Conservation (phyloP, 495 filamentous ascomycete genomes). For the Chaetomidium leptoderma region DNA sequence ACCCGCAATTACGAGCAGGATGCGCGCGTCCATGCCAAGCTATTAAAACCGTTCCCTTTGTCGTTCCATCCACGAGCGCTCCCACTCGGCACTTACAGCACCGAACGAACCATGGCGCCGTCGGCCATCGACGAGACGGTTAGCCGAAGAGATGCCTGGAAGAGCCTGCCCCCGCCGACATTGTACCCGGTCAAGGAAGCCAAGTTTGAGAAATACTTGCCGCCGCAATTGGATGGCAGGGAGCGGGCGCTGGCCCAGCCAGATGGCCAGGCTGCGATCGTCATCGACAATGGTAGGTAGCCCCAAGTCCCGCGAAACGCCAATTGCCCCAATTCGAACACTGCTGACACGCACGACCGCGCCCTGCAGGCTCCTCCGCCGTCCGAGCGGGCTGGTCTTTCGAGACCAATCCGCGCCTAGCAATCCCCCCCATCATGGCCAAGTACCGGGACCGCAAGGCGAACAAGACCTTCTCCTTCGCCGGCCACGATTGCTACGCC, state of each 20-base stretch:
- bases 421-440: slow-evolving; percentile 83
- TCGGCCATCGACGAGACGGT: slow-evolving; percentile 40
- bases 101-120: slow-evolving; percentile 38
- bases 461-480: slow-evolving; percentile 81
- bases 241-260: slow-evolving; percentile 53
- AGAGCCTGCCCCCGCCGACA: slow-evolving; percentile 41
- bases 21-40: slow-evolving; percentile 5
- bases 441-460: slow-evolving; percentile 91
- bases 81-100: background rate
- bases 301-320: background rate
- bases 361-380: slow-evolving; percentile 66
- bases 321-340: background rate
- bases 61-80: background rate
- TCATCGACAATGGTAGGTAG: slow-evolving; percentile 90
- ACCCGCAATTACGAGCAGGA: slow-evolving; percentile 1
- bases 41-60: background rate
- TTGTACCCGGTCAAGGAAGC: slow-evolving; percentile 61
- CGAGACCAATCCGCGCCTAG: slow-evolving; percentile 70
- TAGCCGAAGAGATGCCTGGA: slow-evolving; percentile 33
- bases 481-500: slow-evolving; percentile 84
- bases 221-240: slow-evolving; percentile 64
- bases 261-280: slow-evolving; percentile 61
- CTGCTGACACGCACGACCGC: slow-evolving; percentile 9
- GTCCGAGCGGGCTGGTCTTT: slow-evolving; percentile 95
- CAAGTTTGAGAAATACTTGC: slow-evolving; percentile 68